phyloP scores from a whole-genome alignment of 2,329 filamentous ascomycete species.

The Claviceps africana region DNA sequence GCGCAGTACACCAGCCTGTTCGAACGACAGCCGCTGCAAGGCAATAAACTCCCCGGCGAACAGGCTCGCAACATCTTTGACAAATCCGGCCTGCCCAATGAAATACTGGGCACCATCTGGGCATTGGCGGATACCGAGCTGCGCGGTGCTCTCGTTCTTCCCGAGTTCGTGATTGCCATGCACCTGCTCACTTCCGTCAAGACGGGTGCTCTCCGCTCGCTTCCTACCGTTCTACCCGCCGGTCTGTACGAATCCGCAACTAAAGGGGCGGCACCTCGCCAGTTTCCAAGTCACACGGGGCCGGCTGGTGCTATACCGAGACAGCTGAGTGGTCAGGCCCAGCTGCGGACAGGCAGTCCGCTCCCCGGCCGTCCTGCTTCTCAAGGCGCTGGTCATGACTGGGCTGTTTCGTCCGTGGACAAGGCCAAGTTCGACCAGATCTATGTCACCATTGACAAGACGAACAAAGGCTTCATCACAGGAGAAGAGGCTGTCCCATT shows the following conservation, averaged over 20 bases:
- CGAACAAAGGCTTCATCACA: constrained; percentile 68
- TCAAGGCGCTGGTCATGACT: constrained; percentile 40
- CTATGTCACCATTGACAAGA: constrained; percentile 71
- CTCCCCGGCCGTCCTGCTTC: constrained; percentile 37
- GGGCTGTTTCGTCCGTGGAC: constrained; percentile 70
- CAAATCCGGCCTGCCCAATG: constrained; percentile 77
- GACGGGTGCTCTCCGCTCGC: constrained; percentile 60
- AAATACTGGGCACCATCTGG: constrained; percentile 90
- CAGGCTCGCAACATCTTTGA: constrained; percentile 91
- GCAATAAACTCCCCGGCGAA: constrained; percentile 62
- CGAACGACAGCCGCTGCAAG: constrained; percentile 71
- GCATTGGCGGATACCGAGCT: constrained; percentile 88
- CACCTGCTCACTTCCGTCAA: constrained; percentile 88
- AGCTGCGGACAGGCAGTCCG: constrained; percentile 49
- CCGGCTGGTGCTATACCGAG: constrained; percentile 56
- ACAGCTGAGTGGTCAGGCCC: constrained; percentile 61
- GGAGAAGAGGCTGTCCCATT: constrained; percentile 92
- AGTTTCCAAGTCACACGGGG: constrained; percentile 36
- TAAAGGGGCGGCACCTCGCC: constrained; percentile 35
- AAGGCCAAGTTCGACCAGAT: constrained; percentile 80
- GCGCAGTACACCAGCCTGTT: constrained; percentile 81
- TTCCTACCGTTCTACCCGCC: constrained; percentile 70
- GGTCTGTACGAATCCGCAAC: constrained; percentile 84
- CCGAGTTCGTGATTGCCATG: constrained; percentile 97
- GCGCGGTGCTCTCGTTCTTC: constrained; percentile 69